Percentiles rank a stretch among this genome's conserved stretches.
Conservation (phyloP, 805 yeast genomes). For the Barnettozyma populi region DNA sequence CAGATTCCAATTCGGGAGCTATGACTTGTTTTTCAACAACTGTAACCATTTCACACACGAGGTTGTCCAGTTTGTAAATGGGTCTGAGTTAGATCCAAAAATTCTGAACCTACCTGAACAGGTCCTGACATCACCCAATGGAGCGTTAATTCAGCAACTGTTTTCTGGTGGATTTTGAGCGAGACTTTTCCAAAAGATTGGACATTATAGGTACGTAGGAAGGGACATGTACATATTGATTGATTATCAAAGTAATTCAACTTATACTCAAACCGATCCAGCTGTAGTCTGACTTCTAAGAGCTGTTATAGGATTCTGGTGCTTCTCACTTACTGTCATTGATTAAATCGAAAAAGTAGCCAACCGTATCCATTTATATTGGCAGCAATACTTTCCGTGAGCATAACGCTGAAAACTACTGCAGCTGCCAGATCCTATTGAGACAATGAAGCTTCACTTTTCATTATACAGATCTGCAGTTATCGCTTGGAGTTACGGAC, state of each 20-base stretch:
- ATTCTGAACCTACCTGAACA: constrained; percentile 48
- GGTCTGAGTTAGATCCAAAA: constrained; percentile 46
- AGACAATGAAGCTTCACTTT: not conserved
- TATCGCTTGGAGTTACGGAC: too few species aligned
- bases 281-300: too few species aligned
- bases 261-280: too few species aligned
- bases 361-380: too few species aligned
- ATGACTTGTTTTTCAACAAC: constrained; percentile 57
- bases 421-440: not conserved
- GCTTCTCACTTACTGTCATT: too few species aligned
- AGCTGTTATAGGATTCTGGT: too few species aligned
- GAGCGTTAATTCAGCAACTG: constrained; percentile 40
- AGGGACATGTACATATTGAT: too few species aligned
- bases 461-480: not conserved
- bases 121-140: constrained; percentile 46
- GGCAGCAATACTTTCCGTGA: too few species aligned
- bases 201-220: too few species aligned
- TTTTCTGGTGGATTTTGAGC: constrained; percentile 16
- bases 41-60: constrained; percentile 66
- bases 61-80: constrained; percentile 51
- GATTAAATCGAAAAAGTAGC: too few species aligned
- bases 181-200: too few species aligned
- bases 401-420: not conserved
- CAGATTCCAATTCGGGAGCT: constrained; percentile 34
- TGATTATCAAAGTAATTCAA: too few species aligned